Base-by-base conservation (phyloP, 805 yeast genomes). In the Starmerella vaccinii region DNA sequence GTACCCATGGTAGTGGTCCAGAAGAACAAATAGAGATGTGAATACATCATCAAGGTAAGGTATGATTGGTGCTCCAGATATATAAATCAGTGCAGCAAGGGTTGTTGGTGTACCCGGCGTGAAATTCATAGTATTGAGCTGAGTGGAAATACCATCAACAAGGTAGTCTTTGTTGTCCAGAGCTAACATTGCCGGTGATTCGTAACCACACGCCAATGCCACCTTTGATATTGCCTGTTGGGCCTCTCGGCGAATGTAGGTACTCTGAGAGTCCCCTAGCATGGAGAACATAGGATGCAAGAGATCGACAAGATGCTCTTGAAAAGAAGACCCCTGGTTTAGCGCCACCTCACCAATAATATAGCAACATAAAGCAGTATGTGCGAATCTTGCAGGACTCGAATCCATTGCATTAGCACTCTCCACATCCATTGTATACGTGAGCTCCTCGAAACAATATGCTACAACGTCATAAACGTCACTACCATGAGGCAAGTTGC, bases 1-100 rank as follows among this genome's bases (percentile, higher is more conserved):
- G 63, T 90, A 90, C 0, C 90, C 94, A 66, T 89, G 95, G 61
- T 82, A 90, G 48, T 80, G 71, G 66, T 90, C 97, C 46, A 90
- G 71, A 32, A 89, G 68, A 18, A 81, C 77, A 63, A 90, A 87
- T 55, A 87, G 74, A 3, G 88, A 78, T 44, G 79, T 76, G 18
- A 90, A 69, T 0, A 90, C 72, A 63, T 90, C 97, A 46, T 72
- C 76, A 47, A 90, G 71, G 52, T 79, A 85, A 29, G 74, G 71
- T 13, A 87, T 68, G 22, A 87, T 69, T 27, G 75, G 70, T 9
- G 75, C 68, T 0, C 96, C 96, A 0, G 89, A 81, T 23, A 88
- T 71, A 56, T 74, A 77, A 26, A 86, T 72, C 42, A 90, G 67
- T 3, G 86, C 81, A 42, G 82, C 72, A 35, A 90, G 68, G 3